Conservation (phyloP, 176 grass and related monocot species). For the Aegilops umbellulata region DNA sequence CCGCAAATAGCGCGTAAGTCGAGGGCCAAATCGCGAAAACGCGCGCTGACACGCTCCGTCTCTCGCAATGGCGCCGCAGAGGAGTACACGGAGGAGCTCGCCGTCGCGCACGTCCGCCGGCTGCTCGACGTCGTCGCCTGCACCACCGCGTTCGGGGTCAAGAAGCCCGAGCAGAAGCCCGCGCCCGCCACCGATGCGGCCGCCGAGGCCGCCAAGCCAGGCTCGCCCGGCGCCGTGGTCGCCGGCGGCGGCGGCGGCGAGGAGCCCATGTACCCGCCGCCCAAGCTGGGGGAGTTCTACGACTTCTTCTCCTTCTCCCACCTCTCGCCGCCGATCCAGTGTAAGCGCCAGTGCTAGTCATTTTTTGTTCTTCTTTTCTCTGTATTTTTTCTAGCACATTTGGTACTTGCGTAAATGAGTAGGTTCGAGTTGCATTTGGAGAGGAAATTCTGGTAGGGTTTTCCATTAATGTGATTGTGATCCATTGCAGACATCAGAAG, state of each 20-base stretch:
- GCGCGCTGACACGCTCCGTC: background rate
- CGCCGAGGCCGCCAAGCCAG: conserved; percentile 15
- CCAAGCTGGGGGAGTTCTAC: conserved; percentile 89
- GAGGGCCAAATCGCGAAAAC: conserved; percentile 8
- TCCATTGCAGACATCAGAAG: conserved; percentile 73
- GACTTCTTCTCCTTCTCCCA: conserved; percentile 97
- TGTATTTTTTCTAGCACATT: background rate
- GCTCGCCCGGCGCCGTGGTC: conserved; percentile 22
- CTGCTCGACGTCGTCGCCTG: conserved; percentile 90
- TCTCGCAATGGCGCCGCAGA: conserved; percentile 41
- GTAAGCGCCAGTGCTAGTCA: conserved; percentile 25
- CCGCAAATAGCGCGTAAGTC: background rate
- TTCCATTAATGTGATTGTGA: background rate
- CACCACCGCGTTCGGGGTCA: conserved; percentile 67
- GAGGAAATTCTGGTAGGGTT: background rate
- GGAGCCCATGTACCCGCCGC: conserved; percentile 87
- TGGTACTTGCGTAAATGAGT: background rate
- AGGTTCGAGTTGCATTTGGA: background rate
- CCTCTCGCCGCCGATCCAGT: conserved; percentile 76
- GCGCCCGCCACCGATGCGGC: conserved; percentile 21
- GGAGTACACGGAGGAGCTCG: conserved; percentile 89
- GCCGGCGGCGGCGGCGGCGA: conserved; percentile 32
- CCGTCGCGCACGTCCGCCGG: conserved; percentile 70
- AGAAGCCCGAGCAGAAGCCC: conserved; percentile 41
- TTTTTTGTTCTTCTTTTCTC: background rate